Base-by-base conservation (phyloP, 2,329 filamentous ascomycete species). In the Sordariomycetes sp. region DNA sequence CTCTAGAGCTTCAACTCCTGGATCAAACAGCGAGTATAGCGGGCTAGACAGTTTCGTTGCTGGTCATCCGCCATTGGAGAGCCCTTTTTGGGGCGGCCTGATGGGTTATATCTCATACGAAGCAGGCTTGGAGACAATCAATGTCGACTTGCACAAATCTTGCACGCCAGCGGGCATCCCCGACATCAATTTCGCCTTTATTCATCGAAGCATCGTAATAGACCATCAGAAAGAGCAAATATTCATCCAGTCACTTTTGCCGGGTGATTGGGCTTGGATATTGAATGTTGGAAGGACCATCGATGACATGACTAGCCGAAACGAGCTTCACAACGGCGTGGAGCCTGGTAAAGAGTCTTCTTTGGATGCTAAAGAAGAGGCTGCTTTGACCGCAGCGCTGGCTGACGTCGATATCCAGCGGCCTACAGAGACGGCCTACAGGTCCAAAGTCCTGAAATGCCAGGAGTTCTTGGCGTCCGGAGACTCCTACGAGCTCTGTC, bases 101-200 rank as follows among this genome's bases (percentile, higher is more conserved):
- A 42, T 42, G 35, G 40, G 40, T 8, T 42, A 40, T 20, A 23
- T 42, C 20, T 36, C 38, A 15, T 42, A 42, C 21, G 40, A 42
- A 28, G 35, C 36, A 16, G 40, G 40, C 6, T 32, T 42, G 4
- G 31, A 38, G 30, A 36, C 38, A 3, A 35, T 35, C 15, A 27
- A 29, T 16, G 33, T 35, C 7, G 26, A 23, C 4, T 14, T 23
- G 10, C 18, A 30, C 18, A 12, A 16, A 4, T 26, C 20, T 16
- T 33, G 31, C 31, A 11, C 19, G 9, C n/a, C 12, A 6, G 15
- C 17, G 10, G 25, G 21, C 11, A 21, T 31, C 6, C 30, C 35
- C n/a, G 31, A 33, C 11, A 28, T 37, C 18, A 26, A 31, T 20
- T 30, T 37, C n/a, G 35, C 35, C n/a, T 37, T 31, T 20, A 31